Evolutionary conservation across 495 filamentous ascomycete species (phyloP), one percentile per base, ranked within the genome.

Genomic region (Tuber borchii): DNA sequence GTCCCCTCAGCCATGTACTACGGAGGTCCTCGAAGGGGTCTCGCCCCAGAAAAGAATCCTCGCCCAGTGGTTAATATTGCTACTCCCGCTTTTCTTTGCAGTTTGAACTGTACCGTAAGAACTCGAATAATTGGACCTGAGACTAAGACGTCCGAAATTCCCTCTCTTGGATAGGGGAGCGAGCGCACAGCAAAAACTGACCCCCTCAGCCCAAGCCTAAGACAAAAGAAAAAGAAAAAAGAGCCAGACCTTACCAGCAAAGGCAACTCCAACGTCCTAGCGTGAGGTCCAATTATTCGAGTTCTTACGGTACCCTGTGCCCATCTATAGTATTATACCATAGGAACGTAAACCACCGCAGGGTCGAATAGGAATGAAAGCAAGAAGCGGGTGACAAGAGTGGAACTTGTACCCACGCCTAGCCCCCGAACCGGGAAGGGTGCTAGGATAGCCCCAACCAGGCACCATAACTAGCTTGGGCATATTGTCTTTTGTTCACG

Each of bases 361-460:
- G 17, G 4, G 45, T 6, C 42, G 45, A 46, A 19, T 19, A 19
- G 45, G 45, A 46, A 12, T 43, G 45, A 46, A n/a, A 56, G 12
- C 20, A 26, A n/a, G 20, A 31, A 61, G 14, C 16, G 26, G 1
- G 17, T 79, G 74, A 79, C 75, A 77, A 71, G 75, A 79, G 75
- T 79, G 74, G 74, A 73, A 76, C 71, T 79, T 76, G 77, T 76
- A 76, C 74, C 77, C 77, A 76, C 71, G 74, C 73, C 72, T 71
- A 48, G 72, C 74, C 45, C 45, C 71, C 74, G 61, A 78, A 77
- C 71, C 72, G 69, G 77, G 72, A 68, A 44, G 69, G 44, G 65
- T 79, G 71, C 71, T 79, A 71, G 79, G 72, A 70, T 75, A 71
- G 65, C 61, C 76, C 65, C 68, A 79, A 68, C 75, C 75, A 76